Base-by-base conservation (phyloP, 192 early-diverging fungal genomes). In the Umbelopsis isabellina region DNA sequence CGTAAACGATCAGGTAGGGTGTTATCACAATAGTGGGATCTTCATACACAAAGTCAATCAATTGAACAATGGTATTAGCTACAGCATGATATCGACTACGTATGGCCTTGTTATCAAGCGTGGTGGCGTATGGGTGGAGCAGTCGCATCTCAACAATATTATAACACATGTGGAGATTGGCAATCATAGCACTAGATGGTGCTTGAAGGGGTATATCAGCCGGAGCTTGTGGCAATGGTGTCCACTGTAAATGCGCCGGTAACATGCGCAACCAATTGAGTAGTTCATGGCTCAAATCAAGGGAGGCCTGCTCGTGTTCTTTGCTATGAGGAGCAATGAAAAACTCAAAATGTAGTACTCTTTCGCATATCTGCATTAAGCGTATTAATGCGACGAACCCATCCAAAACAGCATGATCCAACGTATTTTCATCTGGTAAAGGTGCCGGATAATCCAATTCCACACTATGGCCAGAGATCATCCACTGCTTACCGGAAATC, bases 291-390 rank as follows among this genome's bases (percentile, higher is more conserved):
- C 68, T 67, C 18, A 74, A 49, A 35, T 68, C 65, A 35, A 74
- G 53, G 27, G 55, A 53, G 64, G 65, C 47, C 53, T 74, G 72
- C 18, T 74, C 72, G 44, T 74, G 67, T 37, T 67, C 55, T 61
- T 71, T 52, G 20, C 25, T 45, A 9, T 75, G 67, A n/a, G 72
- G 75, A 12, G 65, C 65, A 25, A 49, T 53, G 35, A 69, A 69
- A 35, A 16, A 72, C 47, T 45, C 61, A 49, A 68, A 48, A 15
- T 68, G 61, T 21, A 76, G 46, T 2, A 48, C 67, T 6, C 65
- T 22, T 52, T 79, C 78, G 1, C 65, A 52, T n/a, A 79, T 46
- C 46, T 79, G 73, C 73, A 75, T 70, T 8, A 79, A 44, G 30
- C 70, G 71, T 11, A 74, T 75, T 7, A 61, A 33, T 2, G 70